A percentile compares a stretch with the other conserved stretches of the same genome.
phyloP scores from a whole-genome alignment of 2,329 filamentous ascomycete species.

The Ceratocystis cubensis region DNA sequence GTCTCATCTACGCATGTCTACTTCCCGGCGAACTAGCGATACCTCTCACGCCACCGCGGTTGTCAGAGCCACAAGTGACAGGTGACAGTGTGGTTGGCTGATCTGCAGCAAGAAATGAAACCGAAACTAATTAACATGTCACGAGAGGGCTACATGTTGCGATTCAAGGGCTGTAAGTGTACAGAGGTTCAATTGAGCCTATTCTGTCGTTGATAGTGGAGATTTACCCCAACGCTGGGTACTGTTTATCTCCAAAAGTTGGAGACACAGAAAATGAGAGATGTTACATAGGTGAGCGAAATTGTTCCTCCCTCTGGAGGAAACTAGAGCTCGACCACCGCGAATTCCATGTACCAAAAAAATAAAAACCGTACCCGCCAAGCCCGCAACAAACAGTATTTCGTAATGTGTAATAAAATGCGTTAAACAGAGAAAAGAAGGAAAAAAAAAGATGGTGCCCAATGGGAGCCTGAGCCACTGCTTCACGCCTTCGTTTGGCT shows the following conservation, averaged over 20 bases:
- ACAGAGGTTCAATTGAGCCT: constrained; percentile 10
- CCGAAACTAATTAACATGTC: background rate
- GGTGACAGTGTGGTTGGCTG: background rate
- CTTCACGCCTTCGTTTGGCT: background rate
- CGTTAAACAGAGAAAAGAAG: background rate
- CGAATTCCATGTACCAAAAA: background rate
- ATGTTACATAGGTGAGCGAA: background rate
- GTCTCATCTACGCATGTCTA: background rate
- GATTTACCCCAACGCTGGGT: background rate
- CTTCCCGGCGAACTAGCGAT: background rate
- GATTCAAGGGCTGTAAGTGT: background rate
- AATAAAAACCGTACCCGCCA: constrained; percentile 1
- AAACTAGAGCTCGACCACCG: background rate
- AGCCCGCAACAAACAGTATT: background rate
- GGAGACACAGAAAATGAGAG: background rate
- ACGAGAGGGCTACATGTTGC: background rate
- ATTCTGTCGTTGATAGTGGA: constrained; percentile 6
- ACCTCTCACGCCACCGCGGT: background rate
- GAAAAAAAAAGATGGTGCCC: constrained; percentile 5
- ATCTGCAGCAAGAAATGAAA: background rate
- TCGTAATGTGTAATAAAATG: background rate
- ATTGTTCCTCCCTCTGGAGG: background rate
- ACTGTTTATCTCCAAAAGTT: background rate
- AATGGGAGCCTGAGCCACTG: background rate
- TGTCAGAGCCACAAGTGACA: background rate